A percentile compares a stretch with the other conserved stretches of the same genome.
phyloP scores from a whole-genome alignment of 371 early-diverging fungal species.

The Saksenaea oblongispora region DNA sequence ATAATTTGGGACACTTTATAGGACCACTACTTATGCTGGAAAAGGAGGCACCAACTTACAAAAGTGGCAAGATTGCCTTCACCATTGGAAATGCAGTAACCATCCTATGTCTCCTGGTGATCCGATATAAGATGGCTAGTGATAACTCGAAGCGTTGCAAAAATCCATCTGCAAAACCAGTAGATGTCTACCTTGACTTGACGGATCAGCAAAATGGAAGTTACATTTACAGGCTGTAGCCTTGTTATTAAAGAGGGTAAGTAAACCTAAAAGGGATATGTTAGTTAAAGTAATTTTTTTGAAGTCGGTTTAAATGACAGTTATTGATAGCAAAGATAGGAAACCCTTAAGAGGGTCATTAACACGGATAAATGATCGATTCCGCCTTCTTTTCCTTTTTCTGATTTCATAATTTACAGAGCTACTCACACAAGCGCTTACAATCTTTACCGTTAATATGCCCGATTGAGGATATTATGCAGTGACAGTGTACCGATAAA shows the following conservation, averaged over 20 bases:
- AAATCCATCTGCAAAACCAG: constrained; percentile 3
- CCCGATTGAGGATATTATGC: no score
- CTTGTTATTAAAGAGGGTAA: not conserved
- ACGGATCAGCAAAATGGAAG: constrained; percentile 26
- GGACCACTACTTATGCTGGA: constrained; percentile 37
- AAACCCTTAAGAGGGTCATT: not conserved
- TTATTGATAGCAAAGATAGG: not conserved
- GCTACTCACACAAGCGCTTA: no score
- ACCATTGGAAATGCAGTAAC: constrained; percentile 29
- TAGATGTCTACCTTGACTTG: constrained; percentile 18
- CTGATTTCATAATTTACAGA: no score
- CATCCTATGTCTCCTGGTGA: constrained; percentile 21
- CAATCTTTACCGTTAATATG: no score
- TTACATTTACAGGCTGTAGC: constrained; percentile 17
- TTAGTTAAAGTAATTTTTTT: not conserved
- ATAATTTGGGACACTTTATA: constrained; percentile 32
- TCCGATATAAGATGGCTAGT: constrained; percentile 19
- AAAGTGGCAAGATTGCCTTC: constrained; percentile 27
- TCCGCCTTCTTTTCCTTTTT: no score
- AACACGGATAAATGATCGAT: no score
- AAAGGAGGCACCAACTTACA: constrained; percentile 15
- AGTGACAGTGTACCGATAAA: no score
- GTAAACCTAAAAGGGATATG: not conserved
- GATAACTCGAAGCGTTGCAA: constrained; percentile 20
- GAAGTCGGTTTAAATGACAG: not conserved